Evolutionary conservation across 2,329 filamentous ascomycete species (phyloP), one percentile per base, ranked within the genome.

Genomic region (Penicillium brevicompactum): DNA sequence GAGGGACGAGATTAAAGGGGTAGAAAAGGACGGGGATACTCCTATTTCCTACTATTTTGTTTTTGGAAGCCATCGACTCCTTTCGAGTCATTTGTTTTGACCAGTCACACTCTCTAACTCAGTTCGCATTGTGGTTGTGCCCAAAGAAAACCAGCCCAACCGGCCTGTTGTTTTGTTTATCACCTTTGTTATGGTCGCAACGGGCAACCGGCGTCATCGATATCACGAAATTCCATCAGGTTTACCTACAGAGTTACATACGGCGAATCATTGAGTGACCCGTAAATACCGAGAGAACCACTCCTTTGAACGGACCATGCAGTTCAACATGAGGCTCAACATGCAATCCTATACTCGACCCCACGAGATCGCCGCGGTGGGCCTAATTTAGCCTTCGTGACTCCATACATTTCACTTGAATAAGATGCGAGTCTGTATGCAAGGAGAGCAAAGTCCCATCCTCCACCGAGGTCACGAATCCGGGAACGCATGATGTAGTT

Each of bases 181-280:
- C 38, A 16, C 18, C 46, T 51, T 34, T 49, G n/a, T 24, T 40
- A 32, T 44, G 46, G 63, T 65, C 57, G 63, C 60, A 60, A 53
- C 56, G 58, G 61, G 61, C 63, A 64, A 65, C 63, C 60, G 41
- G n/a, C 46, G 42, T 34, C 45, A 42, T 56, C 10, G 38, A n/a
- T 42, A 32, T 14, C 18, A 31, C 7, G n/a, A 37, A n/a, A 37
- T n/a, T 13, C 34, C 34, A 13, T 6, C 13, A 6, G 14, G n/a
- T n/a, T 7, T n/a, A 5, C 5, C 34, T 24, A 37, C 14, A n/a
- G 46, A 32, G 2, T 38, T 16, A n/a, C 14, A 11, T 30, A 34
- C 14, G 8, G 8, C 24, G 6, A 6, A 27, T 27, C 24, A 27
- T 27, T 8, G 24, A 27, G 24, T 27, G 5, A 27, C 8, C 6